Evolutionary conservation across 106 monocot species (phyloP).

Genomic region (Dioscorea alata): DNA sequence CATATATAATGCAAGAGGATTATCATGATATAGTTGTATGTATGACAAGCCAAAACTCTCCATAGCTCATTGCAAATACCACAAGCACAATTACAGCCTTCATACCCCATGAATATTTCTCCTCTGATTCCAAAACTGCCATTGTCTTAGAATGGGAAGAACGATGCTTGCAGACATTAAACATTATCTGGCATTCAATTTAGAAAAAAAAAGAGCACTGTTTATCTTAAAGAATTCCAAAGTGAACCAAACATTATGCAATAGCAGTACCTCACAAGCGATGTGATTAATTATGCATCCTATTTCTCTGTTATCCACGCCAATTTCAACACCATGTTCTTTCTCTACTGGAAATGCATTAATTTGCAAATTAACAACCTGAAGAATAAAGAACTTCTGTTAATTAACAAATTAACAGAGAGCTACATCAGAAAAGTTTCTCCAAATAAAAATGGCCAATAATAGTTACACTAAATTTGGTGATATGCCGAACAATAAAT

Average conservation of each 20-base stretch:
- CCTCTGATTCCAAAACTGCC: conserved; percentile 11
- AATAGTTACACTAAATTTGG: conserved; percentile 6
- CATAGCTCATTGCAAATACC: conserved; percentile 18
- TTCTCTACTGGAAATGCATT: background rate
- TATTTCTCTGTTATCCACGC: background rate
- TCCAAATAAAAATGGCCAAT: background rate
- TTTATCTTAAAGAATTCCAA: background rate
- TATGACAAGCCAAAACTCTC: conserved; percentile 21
- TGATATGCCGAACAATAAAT: conserved; percentile 13
- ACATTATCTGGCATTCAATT: conserved; percentile 15
- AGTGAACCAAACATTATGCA: background rate
- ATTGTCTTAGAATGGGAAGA: conserved; percentile 9
- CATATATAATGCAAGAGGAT: conserved; percentile 30
- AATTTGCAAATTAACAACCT: background rate
- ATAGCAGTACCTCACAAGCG: background rate
- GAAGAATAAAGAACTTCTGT: background rate
- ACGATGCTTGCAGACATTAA: background rate
- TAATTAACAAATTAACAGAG: background rate
- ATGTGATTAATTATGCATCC: conserved; percentile 1
- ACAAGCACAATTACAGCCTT: conserved; percentile 25
- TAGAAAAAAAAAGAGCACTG: background rate
- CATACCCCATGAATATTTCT: conserved; percentile 14
- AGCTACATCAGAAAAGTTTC: background rate
- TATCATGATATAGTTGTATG: conserved; percentile 6
- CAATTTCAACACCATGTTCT: background rate